Evolutionary conservation across 1,284 basidiomycete genomes (phyloP).

Genomic region (Irpex lacteus): DNA sequence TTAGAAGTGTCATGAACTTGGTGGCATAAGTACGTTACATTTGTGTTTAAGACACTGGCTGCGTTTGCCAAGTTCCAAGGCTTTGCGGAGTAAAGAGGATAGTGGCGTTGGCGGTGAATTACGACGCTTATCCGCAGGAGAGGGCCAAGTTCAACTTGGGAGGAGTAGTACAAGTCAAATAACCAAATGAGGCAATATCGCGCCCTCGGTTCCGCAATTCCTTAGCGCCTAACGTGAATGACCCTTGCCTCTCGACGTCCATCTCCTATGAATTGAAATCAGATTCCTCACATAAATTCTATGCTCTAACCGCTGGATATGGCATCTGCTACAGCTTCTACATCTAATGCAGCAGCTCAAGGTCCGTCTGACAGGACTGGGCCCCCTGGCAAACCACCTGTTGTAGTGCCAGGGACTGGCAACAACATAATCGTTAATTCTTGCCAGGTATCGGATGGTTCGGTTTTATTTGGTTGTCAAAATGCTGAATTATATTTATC

Average conservation of each 20-base stretch:
- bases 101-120: too few species aligned
- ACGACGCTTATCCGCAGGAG: too few species aligned
- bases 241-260: background rate
- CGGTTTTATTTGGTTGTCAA: background rate
- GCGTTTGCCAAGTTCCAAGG: too few species aligned
- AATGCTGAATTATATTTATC: background rate
- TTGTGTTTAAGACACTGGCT: too few species aligned
- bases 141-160: too few species aligned
- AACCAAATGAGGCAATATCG: background rate
- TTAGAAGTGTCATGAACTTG: too few species aligned
- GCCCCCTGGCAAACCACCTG: slow-evolving; percentile 44
- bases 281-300: too few species aligned
- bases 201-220: background rate
- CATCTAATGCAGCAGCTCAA: background rate
- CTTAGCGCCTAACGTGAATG: background rate
- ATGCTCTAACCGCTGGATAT: too few species aligned
- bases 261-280: background rate
- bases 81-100: too few species aligned
- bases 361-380: background rate
- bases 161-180: background rate
- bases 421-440: slow-evolving; percentile 77
- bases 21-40: too few species aligned
- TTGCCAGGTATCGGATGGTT: slow-evolving; percentile 43
- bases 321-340: too few species aligned
- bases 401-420: slow-evolving; percentile 64